These are phyloP conservation scores for Colletotrichum tanaceti DNA, from an alignment of 2,329 filamentous ascomycete genomes.

Conservation along the genomic window DNA sequence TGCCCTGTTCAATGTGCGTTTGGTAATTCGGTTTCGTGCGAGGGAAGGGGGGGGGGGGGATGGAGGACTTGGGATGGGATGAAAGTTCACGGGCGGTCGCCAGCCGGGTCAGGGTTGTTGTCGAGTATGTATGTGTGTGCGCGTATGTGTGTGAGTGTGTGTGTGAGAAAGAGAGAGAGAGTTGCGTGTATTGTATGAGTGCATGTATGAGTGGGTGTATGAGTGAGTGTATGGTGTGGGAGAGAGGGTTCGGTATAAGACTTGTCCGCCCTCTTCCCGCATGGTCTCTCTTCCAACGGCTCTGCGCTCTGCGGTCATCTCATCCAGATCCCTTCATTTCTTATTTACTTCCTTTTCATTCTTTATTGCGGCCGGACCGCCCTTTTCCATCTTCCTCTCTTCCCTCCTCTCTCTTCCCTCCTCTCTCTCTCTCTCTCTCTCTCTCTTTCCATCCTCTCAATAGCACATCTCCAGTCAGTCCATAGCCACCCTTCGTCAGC, in stretches of 20 bases:
- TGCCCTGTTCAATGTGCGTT: constrained; percentile 26
- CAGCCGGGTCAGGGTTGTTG: constrained; percentile 22
- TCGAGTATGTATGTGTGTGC: neutral
- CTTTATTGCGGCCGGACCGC: constrained; percentile 39
- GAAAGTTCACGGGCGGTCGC: constrained; percentile 24
- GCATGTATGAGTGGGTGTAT: too few species aligned
- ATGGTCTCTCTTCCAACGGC: neutral
- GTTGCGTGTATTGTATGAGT: too few species aligned
- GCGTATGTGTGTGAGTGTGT: too few species aligned
- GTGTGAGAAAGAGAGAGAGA: too few species aligned
- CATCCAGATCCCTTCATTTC: constrained; percentile 35
- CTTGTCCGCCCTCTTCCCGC: constrained; percentile 23
- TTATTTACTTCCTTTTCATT: constrained; percentile 8
- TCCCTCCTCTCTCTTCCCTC: neutral
- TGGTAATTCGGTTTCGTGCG: constrained; percentile 40
- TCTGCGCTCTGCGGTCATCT: constrained; percentile 32
- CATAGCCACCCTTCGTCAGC: neutral
- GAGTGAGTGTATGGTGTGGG: constrained; percentile 15
- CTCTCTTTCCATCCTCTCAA: too few species aligned
- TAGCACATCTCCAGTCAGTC: neutral
- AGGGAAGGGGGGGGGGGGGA: constrained; percentile 12
- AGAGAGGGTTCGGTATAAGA: constrained; percentile 40
- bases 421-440: too few species aligned
- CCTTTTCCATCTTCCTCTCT: constrained; percentile 26
- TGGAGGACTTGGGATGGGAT: constrained; percentile 30